phyloP scores from a whole-genome alignment of 73 alveolate species.

The Paramecium octaurelia region DNA sequence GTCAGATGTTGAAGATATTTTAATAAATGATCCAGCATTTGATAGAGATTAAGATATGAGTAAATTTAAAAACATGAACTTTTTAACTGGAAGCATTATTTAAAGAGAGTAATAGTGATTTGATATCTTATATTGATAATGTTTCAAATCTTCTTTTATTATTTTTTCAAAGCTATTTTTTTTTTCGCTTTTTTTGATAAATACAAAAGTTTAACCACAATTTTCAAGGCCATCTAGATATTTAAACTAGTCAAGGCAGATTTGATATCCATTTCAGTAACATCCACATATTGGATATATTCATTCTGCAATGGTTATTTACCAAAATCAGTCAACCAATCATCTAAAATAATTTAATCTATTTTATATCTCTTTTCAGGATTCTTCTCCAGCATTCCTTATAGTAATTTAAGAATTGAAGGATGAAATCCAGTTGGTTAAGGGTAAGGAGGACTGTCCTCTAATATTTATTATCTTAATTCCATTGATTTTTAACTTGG shows the following conservation, averaged over 20 bases:
- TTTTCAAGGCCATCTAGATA: conserved; percentile 21
- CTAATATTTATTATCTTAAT: conserved; percentile 32
- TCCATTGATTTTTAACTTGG: conserved; percentile 47
- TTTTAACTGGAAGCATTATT: conserved; percentile 35
- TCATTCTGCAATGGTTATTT: background rate
- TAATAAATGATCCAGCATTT: conserved; percentile 38
- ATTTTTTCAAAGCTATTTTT: conserved; percentile 5
- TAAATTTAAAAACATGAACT: conserved; percentile 19
- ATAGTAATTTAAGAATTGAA: background rate
- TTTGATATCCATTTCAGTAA: conserved; percentile 13
- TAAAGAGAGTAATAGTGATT: conserved; percentile 29
- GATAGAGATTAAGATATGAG: conserved; percentile 8
- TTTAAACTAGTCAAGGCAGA: background rate
- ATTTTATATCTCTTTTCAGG: conserved; percentile 18
- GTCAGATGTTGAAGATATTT: conserved; percentile 23
- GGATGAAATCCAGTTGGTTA: background rate
- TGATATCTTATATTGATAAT: background rate
- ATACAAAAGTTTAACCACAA: background rate
- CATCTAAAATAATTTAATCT: background rate
- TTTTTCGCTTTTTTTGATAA: conserved; percentile 1
- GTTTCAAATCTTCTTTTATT: background rate
- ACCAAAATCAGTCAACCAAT: conserved; percentile 30
- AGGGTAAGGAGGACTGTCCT: background rate
- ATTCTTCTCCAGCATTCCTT: conserved; percentile 19
- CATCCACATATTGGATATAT: background rate